A percentile compares a stretch with the other conserved stretches of the same genome.
Evolutionary conservation across 2,329 filamentous ascomycete genomes (phyloP).

Genomic region (Colletotrichum liaoningense): DNA sequence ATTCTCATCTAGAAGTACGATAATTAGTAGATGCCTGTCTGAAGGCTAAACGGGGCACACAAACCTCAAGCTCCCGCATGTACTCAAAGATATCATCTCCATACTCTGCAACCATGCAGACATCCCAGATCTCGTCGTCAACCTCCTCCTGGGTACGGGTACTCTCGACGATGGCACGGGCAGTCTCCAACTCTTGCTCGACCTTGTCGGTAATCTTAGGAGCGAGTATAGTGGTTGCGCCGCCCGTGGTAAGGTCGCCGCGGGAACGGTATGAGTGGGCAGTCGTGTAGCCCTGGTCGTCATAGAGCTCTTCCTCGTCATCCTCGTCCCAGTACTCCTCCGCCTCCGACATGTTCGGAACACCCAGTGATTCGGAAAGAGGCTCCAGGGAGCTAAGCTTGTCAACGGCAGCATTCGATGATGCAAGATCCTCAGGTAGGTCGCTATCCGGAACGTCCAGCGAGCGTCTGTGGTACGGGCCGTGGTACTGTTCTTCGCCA

Average conservation of each 20-base stretch:
- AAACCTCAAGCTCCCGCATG: constrained; percentile 88
- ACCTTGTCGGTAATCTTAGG: constrained; percentile 78
- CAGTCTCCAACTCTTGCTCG: constrained; percentile 77
- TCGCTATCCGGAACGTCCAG: constrained; percentile 15
- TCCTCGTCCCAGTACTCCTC: constrained; percentile 86
- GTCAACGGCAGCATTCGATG: neutral
- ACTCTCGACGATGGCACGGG: constrained; percentile 73
- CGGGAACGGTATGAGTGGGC: constrained; percentile 81
- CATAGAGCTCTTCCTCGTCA: constrained; percentile 69
- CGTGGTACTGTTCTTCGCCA: constrained; percentile 38
- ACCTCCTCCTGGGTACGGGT: constrained; percentile 78
- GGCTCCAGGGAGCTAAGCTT: constrained; percentile 10
- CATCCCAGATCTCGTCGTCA: constrained; percentile 91
- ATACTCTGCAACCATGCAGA: constrained; percentile 98
- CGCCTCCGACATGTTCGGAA: constrained; percentile 46
- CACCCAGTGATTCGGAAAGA: constrained; percentile 23
- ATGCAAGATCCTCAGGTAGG: constrained; percentile 9
- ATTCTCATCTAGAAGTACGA: constrained; percentile 70
- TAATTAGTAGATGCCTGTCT: constrained; percentile 38
- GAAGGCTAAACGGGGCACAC: constrained; percentile 38
- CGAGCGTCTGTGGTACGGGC: constrained; percentile 19
- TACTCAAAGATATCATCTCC: constrained; percentile 95
- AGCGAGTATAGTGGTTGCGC: constrained; percentile 71
- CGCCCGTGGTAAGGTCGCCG: constrained; percentile 68
- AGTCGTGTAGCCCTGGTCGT: constrained; percentile 80